Evolutionary conservation across 176 grass and related monocot species (phyloP), one percentile per base, ranked within the genome.

Genomic region (Eragrostis curvula): DNA sequence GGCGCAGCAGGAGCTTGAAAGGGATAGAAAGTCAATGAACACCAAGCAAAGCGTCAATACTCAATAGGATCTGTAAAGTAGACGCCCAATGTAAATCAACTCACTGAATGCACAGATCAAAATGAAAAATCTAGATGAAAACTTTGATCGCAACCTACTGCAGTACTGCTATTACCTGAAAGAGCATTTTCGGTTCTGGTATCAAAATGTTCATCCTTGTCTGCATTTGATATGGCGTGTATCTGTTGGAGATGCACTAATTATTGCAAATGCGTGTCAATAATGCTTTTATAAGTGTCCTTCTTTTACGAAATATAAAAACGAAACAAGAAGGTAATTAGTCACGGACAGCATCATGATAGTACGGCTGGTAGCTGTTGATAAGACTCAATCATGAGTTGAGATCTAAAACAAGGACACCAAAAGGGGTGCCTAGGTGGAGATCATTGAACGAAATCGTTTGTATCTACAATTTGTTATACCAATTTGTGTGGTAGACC

Each of bases 331-430:
- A 56, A 55, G 18, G 52, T 55, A 36, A 36, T 36, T 2, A 36
- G 32, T 36, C 4, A 36, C 32, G 32, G 32, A 57, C 44, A 85
- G n/a, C 48, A 74, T 65, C 13, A 70, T 61, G 44, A 27, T 55
- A 39, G 44, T 79, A 79, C 61, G 60, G 53, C 30, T 52, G 20
- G 18, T 58, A 57, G 52, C 8, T 69, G 41, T 71, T 5, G 6
- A 24, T 10, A 61, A 14, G 8, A 2, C 69, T 80, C 52, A 66
- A 49, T 40, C 58, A 74, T 67, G 62, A 32, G 61, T 21, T 16
- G 71, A 48, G 71, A 65, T 77, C 71, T 32, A 61, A 65, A 76
- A 67, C 18, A 36, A 71, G 46, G 70, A 70, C 76, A 75, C 14
- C 12, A 28, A 63, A 8, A 17, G 46, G 24, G 5, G 46, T 59